Evolutionary conservation across 441 rosid species (phyloP).

Genomic region (Adansonia grandidieri): DNA sequence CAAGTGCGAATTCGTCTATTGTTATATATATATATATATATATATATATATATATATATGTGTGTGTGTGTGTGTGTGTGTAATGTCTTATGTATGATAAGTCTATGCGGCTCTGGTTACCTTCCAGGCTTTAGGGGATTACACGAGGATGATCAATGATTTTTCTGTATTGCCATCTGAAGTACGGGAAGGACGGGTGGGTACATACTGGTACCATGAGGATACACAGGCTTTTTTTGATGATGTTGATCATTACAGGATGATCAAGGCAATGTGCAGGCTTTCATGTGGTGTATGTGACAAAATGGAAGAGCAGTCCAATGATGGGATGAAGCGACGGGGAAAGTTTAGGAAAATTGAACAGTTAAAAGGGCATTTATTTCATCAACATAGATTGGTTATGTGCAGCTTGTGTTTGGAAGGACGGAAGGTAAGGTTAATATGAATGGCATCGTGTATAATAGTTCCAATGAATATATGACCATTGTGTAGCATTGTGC

Average conservation of each 20-base stretch:
- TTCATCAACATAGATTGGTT: constrained; percentile 71
- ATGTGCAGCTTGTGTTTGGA: constrained; percentile 93
- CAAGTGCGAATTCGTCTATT: neutral
- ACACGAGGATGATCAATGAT: constrained; percentile 83
- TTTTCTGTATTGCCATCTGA: constrained; percentile 77
- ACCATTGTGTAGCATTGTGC: neutral
- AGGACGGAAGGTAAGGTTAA: constrained; percentile 77
- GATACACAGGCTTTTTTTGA: constrained; percentile 84
- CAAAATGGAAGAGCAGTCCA: constrained; percentile 60
- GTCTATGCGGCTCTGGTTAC: neutral
- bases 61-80: too few relatives aligned
- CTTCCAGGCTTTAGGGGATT: constrained; percentile 86
- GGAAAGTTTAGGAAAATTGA: constrained; percentile 73
- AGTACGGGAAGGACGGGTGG: constrained; percentile 76
- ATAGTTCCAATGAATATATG: neutral
- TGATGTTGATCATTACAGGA: constrained; percentile 84
- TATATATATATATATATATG: neutral
- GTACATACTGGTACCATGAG: constrained; percentile 84
- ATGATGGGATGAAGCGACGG: constrained; percentile 62
- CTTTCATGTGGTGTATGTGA: constrained; percentile 89
- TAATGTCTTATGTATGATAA: neutral
- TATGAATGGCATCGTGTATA: neutral
- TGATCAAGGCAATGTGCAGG: constrained; percentile 97
- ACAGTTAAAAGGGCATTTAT: constrained; percentile 90
- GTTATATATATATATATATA: neutral